Evolutionary conservation across 176 grass and related monocot genomes (phyloP), one percentile per base, ranked within the genome.

Genomic region (Musa beccarii): DNA sequence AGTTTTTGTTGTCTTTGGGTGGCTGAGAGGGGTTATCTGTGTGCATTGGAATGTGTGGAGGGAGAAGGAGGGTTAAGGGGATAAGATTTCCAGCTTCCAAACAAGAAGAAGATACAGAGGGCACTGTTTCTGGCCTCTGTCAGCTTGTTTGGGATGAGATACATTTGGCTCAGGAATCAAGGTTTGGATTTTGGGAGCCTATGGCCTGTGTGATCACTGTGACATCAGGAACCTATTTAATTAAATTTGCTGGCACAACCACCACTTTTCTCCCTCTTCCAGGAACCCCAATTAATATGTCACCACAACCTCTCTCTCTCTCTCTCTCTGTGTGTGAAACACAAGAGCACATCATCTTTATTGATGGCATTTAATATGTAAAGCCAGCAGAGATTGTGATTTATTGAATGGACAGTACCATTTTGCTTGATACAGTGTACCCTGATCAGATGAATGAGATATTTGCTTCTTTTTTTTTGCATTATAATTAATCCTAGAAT

Each of bases 341-440:
- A 64, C 63, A 22, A 51, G 59, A 80, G 25, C 61, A 57, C 50
- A 72, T 79, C 54, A 28, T 43, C 65, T 80, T 73, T 78, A 78
- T 86, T 72, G 84, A 73, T 86, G 64, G 55, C 83, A 82, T 84
- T 95, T 50, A 68, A 68, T 68, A 26, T 68, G 26, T 34, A 68
- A 68, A 68, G 24, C 26, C 12, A 68, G 80, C 54, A 81, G 63
- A 71, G 23, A 80, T 78, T 86, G 80, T 89, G 80, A 86, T 67
- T 70, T 70, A 83, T 80, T 84, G 24, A 84, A 95, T 88, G 62
- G 61, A 1, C 51, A 68, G 21, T 69, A 59, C 29, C 49, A 76
- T 43, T 74, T 75, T 74, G 74, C 62, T 67, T 82, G 69, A 62
- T 43, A 43, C 34, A 43, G 34, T 43, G 34, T 43, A 79, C 55